phyloP scores from a whole-genome alignment of 352 stramenopile genomes.

The Phytophthora sansomeana region DNA sequence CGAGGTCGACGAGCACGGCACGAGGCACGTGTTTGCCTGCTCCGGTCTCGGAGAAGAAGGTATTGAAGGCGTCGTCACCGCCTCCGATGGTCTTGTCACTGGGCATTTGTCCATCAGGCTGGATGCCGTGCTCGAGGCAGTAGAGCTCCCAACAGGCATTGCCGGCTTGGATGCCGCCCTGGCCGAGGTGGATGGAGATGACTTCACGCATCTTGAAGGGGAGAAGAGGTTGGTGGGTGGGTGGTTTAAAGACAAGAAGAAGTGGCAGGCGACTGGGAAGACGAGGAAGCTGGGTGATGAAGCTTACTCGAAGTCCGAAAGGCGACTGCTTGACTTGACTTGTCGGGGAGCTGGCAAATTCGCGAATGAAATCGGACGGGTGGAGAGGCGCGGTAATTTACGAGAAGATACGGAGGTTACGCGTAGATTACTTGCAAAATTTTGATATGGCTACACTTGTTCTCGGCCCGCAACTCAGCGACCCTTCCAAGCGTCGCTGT shows the following conservation, averaged over 20 bases:
- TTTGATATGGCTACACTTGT: too few relatives aligned
- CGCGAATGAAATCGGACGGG: constrained; percentile 15
- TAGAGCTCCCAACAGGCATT: constrained; percentile 65
- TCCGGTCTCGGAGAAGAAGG: constrained; percentile 12
- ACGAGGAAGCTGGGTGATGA: constrained; percentile 76
- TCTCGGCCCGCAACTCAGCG: too few relatives aligned
- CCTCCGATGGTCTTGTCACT: not conserved
- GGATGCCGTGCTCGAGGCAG: constrained; percentile 1
- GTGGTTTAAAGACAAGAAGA: constrained; percentile 7
- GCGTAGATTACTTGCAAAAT: constrained; percentile 8
- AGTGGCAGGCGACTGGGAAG: constrained; percentile 11
- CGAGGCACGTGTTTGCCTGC: not conserved
- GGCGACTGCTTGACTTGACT: too few relatives aligned
- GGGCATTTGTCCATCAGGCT: constrained; percentile 3
- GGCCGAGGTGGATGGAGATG: constrained; percentile 97
- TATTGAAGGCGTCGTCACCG: constrained; percentile 4
- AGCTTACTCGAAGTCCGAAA: constrained; percentile 60
- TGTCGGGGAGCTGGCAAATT: constrained; percentile 22
- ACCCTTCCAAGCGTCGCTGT: too few relatives aligned
- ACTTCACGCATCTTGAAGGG: constrained; percentile 89
- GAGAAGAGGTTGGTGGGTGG: not conserved
- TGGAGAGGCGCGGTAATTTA: constrained; percentile 9
- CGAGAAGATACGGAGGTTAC: constrained; percentile 12
- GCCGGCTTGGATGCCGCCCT: constrained; percentile 86
- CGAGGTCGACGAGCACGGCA: not conserved